These are phyloP conservation scores for Calonectria hongkongensis DNA, from an alignment of 2,329 filamentous ascomycete species.

Conservation along the genomic window DNA sequence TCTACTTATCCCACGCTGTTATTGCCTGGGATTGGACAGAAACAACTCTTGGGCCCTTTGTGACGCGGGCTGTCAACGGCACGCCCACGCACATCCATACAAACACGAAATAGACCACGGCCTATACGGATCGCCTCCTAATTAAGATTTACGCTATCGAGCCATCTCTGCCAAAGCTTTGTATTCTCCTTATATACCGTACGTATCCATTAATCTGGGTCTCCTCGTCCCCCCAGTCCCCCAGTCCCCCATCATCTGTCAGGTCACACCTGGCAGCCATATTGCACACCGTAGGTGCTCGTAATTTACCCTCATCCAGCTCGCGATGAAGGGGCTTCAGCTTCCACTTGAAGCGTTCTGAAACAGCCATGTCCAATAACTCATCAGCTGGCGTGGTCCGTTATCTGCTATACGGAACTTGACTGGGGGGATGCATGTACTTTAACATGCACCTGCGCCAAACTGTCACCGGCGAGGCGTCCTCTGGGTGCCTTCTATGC, in stretches of 20 bases:
- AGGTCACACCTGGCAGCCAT: constrained; percentile 10
- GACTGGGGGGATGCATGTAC: constrained; percentile 9
- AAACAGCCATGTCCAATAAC: constrained; percentile 1
- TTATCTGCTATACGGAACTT: neutral
- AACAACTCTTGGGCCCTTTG: neutral
- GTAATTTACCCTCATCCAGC: neutral
- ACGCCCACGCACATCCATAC: neutral
- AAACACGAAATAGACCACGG: neutral
- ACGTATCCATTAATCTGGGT: too few species aligned
- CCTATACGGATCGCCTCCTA: neutral
- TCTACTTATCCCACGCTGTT: neutral
- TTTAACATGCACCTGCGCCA: neutral
- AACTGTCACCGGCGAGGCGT: constrained; percentile 2
- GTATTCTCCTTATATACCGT: neutral
- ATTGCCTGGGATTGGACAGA: constrained; percentile 1
- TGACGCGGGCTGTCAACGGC: constrained; percentile 1
- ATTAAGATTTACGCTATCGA: constrained; percentile 21
- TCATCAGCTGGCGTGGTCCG: neutral
- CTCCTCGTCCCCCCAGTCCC: constrained; percentile 4
- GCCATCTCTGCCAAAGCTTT: neutral
- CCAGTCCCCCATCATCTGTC: neutral
- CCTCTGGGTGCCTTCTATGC: constrained; percentile 11
- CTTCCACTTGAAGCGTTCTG: neutral
- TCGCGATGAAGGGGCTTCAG: neutral
- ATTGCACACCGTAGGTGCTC: neutral